These are phyloP conservation scores for Borealophlyctis nickersoniae DNA, from an alignment of 192 early-diverging fungal genomes.

Conservation along the genomic window DNA sequence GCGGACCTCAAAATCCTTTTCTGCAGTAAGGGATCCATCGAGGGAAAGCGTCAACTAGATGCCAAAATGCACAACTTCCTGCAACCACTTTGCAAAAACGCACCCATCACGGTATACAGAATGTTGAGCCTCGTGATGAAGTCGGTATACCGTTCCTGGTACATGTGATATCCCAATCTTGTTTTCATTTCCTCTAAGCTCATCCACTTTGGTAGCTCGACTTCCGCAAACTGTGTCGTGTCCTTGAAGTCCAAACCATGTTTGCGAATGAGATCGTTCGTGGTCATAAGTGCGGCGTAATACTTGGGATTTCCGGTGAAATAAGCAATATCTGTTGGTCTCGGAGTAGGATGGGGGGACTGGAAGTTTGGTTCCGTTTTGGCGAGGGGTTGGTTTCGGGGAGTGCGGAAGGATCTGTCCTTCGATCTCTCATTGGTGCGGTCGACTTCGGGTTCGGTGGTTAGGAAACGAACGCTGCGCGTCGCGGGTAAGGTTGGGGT, in stretches of 20 bases:
- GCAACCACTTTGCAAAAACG: too few species aligned
- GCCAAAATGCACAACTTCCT: too few species aligned
- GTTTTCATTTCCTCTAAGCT: constrained; percentile 27
- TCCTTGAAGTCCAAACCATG: constrained; percentile 28
- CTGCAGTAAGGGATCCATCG: too few species aligned
- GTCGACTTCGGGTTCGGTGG: too few species aligned
- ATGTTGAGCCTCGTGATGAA: constrained; percentile 45
- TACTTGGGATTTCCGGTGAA: constrained; percentile 84
- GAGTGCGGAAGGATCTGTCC: too few species aligned
- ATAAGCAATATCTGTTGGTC: constrained; percentile 54
- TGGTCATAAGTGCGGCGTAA: constrained; percentile 66
- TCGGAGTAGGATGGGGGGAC: constrained; percentile 11
- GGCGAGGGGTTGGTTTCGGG: too few species aligned
- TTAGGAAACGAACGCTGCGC: too few species aligned
- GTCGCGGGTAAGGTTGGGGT: too few species aligned
- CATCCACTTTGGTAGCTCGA: constrained; percentile 24
- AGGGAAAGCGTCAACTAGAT: too few species aligned
- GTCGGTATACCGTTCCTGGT: constrained; percentile 27
- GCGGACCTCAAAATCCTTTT: constrained; percentile 4
- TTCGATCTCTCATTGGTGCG: too few species aligned
- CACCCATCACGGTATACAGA: constrained; percentile 35
- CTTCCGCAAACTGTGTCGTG: constrained; percentile 23
- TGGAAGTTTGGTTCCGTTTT: neutral
- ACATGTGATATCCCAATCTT: constrained; percentile 27
- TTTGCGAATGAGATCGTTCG: constrained; percentile 56